Conservation (phyloP, 73 alveolate species). For the Diophrys sp. region DNA sequence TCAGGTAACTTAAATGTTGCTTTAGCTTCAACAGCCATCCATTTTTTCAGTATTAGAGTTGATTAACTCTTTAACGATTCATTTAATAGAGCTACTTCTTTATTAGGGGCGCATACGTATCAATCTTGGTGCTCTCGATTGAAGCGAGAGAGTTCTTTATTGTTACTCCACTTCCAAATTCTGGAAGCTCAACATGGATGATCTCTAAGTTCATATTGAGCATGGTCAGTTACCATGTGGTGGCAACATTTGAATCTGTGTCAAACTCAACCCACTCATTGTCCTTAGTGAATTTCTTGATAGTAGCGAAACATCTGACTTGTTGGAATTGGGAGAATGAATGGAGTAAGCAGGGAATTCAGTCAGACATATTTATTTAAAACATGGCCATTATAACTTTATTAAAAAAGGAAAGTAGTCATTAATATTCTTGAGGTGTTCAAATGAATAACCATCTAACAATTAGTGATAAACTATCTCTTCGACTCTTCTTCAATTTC, state of each 20-base stretch:
- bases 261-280: neutral
- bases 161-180: conserved; percentile 49
- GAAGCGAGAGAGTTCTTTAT: conserved; percentile 68
- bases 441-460: too few relatives aligned
- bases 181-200: conserved; percentile 67
- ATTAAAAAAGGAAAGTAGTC: too few relatives aligned
- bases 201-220: conserved; percentile 78
- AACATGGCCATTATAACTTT: too few relatives aligned
- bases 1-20: conserved; percentile 40
- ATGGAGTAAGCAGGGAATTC: neutral
- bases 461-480: too few relatives aligned
- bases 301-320: neutral
- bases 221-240: conserved; percentile 77
- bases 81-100: conserved; percentile 62
- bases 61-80: conserved; percentile 44
- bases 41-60: conserved; percentile 60
- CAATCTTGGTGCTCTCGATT: conserved; percentile 76
- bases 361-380: too few relatives aligned
- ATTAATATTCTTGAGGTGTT: too few relatives aligned
- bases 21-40: conserved; percentile 71
- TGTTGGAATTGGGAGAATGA: neutral
- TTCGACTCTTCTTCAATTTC: too few relatives aligned
- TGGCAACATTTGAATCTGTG: conserved; percentile 54
- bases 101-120: conserved; percentile 70
- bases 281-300: neutral